Evolutionary conservation across 345 rosid genomes (phyloP).

Genomic region (Cochlearia excelsa): DNA sequence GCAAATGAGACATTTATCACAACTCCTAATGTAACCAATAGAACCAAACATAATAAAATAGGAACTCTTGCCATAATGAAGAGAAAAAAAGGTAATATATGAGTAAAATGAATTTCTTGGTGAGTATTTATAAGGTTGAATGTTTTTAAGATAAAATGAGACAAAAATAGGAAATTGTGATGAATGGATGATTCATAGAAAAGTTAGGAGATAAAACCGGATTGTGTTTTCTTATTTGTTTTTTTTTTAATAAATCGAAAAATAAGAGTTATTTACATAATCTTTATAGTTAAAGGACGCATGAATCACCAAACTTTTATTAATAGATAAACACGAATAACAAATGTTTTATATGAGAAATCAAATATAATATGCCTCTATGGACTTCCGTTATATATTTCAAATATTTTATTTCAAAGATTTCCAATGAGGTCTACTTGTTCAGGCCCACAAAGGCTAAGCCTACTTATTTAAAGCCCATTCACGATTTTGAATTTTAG

Average conservation of each 20-base stretch:
- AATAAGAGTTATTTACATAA: not conserved
- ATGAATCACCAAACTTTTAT: constrained; percentile 21
- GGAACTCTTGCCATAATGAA: constrained; percentile 33
- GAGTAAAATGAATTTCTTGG: constrained; percentile 13
- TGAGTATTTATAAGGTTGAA: constrained; percentile 28
- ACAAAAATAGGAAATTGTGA: constrained; percentile 23
- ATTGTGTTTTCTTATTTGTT: not conserved
- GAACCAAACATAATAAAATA: constrained; percentile 26
- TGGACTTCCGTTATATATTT: too few species aligned
- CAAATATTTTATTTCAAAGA: too few species aligned
- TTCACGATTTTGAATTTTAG: too few species aligned
- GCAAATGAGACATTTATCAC: constrained; percentile 31
- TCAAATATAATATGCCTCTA: too few species aligned
- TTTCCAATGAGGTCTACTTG: too few species aligned
- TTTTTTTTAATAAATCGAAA: not conserved
- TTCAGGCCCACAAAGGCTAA: too few species aligned
- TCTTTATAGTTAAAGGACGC: constrained; percentile 13
- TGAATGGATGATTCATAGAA: constrained; percentile 29
- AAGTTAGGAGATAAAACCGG: constrained; percentile 33
- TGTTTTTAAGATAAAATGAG: constrained; percentile 12
- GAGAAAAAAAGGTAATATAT: not conserved
- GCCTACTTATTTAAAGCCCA: too few species aligned
- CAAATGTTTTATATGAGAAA: not conserved
- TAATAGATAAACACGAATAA: constrained; percentile 5
- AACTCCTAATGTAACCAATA: constrained; percentile 33